Base-by-base conservation (phyloP, 108 stramenopile genomes). In the Aurantiochytrium sp. region DNA sequence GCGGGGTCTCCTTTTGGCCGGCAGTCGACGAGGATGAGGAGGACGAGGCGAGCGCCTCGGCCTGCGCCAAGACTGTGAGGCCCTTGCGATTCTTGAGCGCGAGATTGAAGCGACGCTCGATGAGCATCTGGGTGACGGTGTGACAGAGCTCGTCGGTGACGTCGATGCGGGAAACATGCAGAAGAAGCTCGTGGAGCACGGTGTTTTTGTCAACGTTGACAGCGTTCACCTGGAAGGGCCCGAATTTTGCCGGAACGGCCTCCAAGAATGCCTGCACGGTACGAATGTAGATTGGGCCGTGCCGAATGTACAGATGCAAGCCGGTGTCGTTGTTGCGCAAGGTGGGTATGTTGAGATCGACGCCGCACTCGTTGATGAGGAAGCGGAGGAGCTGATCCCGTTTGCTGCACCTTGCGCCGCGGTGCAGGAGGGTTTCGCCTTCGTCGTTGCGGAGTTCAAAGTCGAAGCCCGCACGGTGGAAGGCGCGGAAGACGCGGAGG, bases 231-330 rank as follows among this genome's bases (percentile, higher is more conserved):
- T 37, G 1, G 22, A 81, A 81, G 10, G 37, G 42, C 4, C 69
- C 69, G 10, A 19, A 81, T 15, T 59, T 59, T 4, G 27, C 8
- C 4, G 41, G 41, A 21, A 81, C 10, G 6, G 69, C 42, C 19
- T 81, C 69, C 69, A 45, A 39, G 69, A 19, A 81, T 8, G 42
- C 41, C 22, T 81, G 34, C 10, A 81, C 17, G 37, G 69, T 81
- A 10, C 69, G 69, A 81, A 81, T n/a, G 36, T 81, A 81, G 10
- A 81, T 45, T 4, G 69, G 69, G 41, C 69, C 69, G 41, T 81
- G 69, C 12, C 69, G 69, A 10, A 81, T 45, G 36, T 81, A 81
- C 41, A 81, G 17, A 22, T 81, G 69, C 21, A 81, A 30, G 10
- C 41, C 69, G 6, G 69, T 45, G 69, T 81, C 69, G 69, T 37